Evolutionary conservation across 805 yeast genomes (phyloP), one percentile per base, ranked within the genome.

Genomic region (Myxozyma melibiosi): DNA sequence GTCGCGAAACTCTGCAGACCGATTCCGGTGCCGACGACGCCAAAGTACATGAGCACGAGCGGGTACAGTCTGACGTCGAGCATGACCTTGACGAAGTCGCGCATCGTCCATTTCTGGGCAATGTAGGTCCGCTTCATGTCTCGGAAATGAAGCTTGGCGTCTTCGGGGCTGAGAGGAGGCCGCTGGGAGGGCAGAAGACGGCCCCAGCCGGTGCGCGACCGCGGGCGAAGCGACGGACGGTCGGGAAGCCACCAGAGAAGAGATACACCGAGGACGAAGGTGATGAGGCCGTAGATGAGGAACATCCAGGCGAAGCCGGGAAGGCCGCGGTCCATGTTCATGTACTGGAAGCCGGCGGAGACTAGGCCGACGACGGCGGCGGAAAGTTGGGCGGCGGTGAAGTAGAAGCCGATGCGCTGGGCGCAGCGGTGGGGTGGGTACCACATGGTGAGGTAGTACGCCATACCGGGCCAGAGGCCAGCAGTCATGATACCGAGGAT

Each of bases 221-320:
- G 27, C 28, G 20, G 65, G 66, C 4, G 39, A 11, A 53, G 50
- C 11, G 18, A 45, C 16, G 94, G 94, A 56, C 92, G 77, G 67
- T 87, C 95, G 0, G 96, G 96, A 39, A 89, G 78, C 95, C 95
- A 88, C 87, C 92, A 84, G 20, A 85, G 68, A 45, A 89, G 75
- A 1, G 79, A 62, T 14, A 88, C 70, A 13, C 95, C 95, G 40
- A 82, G 81, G 37, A 75, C 72, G 0, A 85, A 73, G 11, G 95
- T 86, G 43, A 88, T 71, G 18, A 80, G 74, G 6, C 96, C 96
- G 67, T 88, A 90, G 5, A 85, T 79, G 56, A 89, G 75, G 71
- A 83, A 89, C 77, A 87, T 78, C 96, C 95, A 89, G 73, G 86
- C 90, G 85, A 90, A 89, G 31, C 96, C 96, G 47, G 84, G 80